A percentile compares a stretch with the other conserved stretches of the same genome.
Conservation (phyloP, 345 rosid genomes). For the Citrus maxima region DNA sequence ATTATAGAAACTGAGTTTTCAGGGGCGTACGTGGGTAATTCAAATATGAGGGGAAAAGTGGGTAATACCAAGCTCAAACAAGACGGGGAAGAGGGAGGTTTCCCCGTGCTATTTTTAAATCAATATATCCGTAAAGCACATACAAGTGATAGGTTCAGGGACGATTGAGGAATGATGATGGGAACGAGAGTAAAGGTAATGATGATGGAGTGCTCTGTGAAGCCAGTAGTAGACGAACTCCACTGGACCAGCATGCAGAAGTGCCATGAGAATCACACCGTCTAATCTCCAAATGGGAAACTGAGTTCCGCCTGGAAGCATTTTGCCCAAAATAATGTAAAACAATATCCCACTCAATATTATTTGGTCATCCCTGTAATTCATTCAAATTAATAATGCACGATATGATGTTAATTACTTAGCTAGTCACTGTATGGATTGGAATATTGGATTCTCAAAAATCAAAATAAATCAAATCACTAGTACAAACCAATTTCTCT, state of each 20-base stretch:
- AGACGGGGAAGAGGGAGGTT: too few relatives aligned
- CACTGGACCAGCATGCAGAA: constrained; percentile 59
- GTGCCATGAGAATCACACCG: constrained; percentile 30
- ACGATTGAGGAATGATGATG: constrained; percentile 77
- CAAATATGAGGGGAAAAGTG: too few relatives aligned
- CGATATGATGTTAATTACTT: too few relatives aligned
- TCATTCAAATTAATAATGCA: too few relatives aligned
- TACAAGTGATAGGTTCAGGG: constrained; percentile 61
- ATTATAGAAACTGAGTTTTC: too few relatives aligned
- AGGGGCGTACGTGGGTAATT: too few relatives aligned
- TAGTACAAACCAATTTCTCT: constrained; percentile 38
- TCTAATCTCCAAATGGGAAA: constrained; percentile 60
- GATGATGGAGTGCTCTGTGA: constrained; percentile 74
- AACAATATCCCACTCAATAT: constrained; percentile 26
- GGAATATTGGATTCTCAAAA: too few relatives aligned
- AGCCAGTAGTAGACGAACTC: constrained; percentile 79
- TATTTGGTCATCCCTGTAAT: constrained; percentile 51
- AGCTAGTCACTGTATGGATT: too few relatives aligned
- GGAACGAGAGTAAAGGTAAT: constrained; percentile 67
- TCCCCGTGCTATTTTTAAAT: too few relatives aligned
- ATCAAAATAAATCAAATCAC: too few relatives aligned
- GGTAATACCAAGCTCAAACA: too few relatives aligned
- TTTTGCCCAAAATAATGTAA: constrained; percentile 13
- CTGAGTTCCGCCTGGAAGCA: constrained; percentile 11
- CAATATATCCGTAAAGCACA: too few relatives aligned